A percentile compares a stretch with the other conserved stretches of the same genome.
phyloP scores from a whole-genome alignment of 495 filamentous ascomycete species.

The Aspergillus funiculosus region DNA sequence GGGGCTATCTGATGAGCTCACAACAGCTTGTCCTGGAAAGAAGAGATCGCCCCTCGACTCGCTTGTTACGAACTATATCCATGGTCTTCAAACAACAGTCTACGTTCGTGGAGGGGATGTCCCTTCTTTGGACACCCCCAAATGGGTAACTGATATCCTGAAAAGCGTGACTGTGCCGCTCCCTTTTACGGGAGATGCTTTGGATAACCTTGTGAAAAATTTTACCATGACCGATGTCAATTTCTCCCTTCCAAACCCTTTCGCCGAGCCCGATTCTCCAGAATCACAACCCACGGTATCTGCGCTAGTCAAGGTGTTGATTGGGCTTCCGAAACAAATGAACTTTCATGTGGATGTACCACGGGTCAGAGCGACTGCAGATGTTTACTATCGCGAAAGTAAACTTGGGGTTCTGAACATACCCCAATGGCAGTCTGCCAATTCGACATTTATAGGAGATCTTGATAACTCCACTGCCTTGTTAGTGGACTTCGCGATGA shows the following conservation, averaged over 20 bases:
- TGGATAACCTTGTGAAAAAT: constrained; percentile 76
- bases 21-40: constrained; percentile 63
- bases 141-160: constrained; percentile 75
- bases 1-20: constrained; percentile 65
- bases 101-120: constrained; percentile 71
- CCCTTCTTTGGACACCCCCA: constrained; percentile 59
- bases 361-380: constrained; percentile 64
- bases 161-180: constrained; percentile 78
- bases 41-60: constrained; percentile 76
- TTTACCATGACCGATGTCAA: constrained; percentile 80
- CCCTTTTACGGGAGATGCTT: constrained; percentile 69
- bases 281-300: constrained; percentile 71
- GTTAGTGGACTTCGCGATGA: constrained; percentile 64
- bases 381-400: constrained; percentile 67
- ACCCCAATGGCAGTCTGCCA: constrained; percentile 74
- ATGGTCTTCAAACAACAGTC: constrained; percentile 68
- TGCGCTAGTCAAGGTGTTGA: constrained; percentile 69
- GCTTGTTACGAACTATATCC: constrained; percentile 75
- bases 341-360: constrained; percentile 74
- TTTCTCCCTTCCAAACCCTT: constrained; percentile 73
- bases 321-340: constrained; percentile 76
- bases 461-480: constrained; percentile 52
- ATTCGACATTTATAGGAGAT: constrained; percentile 62
- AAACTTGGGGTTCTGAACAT: constrained; percentile 75
- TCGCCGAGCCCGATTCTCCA: constrained; percentile 68